Evolutionary conservation across 73 alveolate species (phyloP).

Genomic region (Tetrahymena elliotti): DNA sequence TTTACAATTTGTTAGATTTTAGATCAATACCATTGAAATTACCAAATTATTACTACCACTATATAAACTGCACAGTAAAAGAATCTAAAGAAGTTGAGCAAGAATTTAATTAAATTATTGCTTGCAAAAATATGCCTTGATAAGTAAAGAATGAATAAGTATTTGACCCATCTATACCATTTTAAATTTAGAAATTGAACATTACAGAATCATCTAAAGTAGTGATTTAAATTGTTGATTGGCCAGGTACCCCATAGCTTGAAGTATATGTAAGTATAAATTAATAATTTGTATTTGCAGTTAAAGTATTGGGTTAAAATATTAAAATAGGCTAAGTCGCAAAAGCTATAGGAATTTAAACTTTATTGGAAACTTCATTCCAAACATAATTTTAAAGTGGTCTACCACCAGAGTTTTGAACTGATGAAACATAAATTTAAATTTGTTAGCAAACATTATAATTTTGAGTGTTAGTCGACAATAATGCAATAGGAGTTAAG

Average conservation of each 20-base stretch:
- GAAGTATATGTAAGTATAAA: background rate
- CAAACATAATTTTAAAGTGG: background rate
- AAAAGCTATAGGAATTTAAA: background rate
- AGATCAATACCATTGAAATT: background rate
- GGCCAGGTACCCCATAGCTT: background rate
- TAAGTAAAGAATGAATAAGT: background rate
- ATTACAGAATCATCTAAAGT: background rate
- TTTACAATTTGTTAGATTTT: background rate
- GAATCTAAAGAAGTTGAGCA: background rate
- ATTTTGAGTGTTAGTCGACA: background rate
- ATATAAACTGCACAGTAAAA: background rate
- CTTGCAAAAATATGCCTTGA: background rate
- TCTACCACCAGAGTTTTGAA: background rate
- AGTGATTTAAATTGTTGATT: background rate
- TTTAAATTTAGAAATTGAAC: background rate
- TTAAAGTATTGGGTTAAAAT: background rate
- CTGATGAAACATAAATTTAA: background rate
- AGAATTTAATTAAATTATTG: background rate
- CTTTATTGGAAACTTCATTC: background rate
- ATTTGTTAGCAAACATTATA: background rate
- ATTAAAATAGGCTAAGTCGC: background rate
- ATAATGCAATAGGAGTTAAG: background rate
- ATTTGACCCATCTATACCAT: background rate
- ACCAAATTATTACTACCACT: background rate
- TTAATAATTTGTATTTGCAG: background rate